Conservation (phyloP, 495 filamentous ascomycete species). For the Penicillium psychrofluorescens region DNA sequence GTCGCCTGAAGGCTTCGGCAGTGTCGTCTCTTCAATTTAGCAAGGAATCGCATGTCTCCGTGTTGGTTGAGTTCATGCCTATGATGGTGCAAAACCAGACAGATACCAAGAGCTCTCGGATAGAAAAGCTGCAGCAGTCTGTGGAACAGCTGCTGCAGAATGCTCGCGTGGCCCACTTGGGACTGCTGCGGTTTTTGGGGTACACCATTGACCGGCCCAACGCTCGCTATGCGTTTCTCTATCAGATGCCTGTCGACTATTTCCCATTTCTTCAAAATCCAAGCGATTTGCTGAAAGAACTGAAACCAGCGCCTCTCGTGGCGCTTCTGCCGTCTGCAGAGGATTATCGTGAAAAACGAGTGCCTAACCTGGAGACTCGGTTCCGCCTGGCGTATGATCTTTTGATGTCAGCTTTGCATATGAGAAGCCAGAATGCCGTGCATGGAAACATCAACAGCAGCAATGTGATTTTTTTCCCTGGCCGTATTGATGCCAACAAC, state of each 20-base stretch:
- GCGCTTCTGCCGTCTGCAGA: constrained; percentile 42
- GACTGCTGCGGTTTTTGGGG: constrained; percentile 68
- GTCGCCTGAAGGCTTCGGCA: constrained; percentile 36
- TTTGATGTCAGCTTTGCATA: constrained; percentile 63
- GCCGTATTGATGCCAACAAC: constrained; percentile 28
- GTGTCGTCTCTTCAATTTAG: constrained; percentile 23
- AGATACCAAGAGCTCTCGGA: constrained; percentile 17
- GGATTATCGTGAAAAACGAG: constrained; percentile 31
- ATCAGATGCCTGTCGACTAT: constrained; percentile 64
- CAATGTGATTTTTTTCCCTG: constrained; percentile 73
- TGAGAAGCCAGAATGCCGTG: constrained; percentile 67
- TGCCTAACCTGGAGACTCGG: constrained; percentile 65
- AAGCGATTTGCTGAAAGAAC: constrained; percentile 31
- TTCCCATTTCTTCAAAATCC: constrained; percentile 39
- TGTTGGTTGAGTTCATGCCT: constrained; percentile 40
- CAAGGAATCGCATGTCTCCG: constrained; percentile 36
- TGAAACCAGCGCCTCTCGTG: constrained; percentile 39
- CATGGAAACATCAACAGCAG: constrained; percentile 76
- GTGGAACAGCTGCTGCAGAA: constrained; percentile 41
- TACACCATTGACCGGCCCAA: constrained; percentile 76
- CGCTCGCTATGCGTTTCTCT: constrained; percentile 74
- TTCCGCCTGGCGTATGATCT: constrained; percentile 79
- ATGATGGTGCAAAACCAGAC: constrained; percentile 33
- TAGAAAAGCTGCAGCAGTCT: constrained; percentile 35
- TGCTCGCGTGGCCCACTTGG: constrained; percentile 49